These are phyloP conservation scores for Escallonia herrerae DNA, from an alignment of 129 eudicot genomes.

Conservation along the genomic window DNA sequence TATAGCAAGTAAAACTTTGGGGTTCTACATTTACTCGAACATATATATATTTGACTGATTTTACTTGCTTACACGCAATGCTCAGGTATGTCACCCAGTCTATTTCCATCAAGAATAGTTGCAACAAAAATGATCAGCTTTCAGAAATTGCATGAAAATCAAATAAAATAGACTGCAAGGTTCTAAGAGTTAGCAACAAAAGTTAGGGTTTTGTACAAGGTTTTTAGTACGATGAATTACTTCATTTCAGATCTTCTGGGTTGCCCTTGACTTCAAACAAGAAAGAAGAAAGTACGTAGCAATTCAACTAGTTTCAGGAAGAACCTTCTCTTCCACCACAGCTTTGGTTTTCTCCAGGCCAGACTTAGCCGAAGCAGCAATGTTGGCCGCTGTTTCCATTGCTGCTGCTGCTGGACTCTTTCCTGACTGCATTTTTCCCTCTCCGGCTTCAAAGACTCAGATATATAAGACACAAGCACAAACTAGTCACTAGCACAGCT, in stretches of 20 bases:
- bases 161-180: not conserved
- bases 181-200: not conserved
- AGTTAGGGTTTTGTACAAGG: not conserved
- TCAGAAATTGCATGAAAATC: not conserved
- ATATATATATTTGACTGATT: no score
- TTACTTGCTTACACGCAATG: no score
- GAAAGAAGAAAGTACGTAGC: not conserved
- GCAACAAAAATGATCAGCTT: not conserved
- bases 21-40: no score
- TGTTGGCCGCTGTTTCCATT: constrained; percentile 49
- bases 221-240: not conserved
- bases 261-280: no score
- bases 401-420: constrained; percentile 16
- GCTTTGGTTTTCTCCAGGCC: constrained; percentile 65
- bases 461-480: not conserved
- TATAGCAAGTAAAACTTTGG: no score
- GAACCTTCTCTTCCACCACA: constrained; percentile 40
- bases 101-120: no score
- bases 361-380: constrained; percentile 58
- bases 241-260: not conserved
- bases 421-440: constrained; percentile 28
- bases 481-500: not conserved
- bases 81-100: no score
- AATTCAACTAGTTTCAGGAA: not conserved
- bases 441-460: no score